These are phyloP conservation scores for Fusarium robinianum DNA, from an alignment of 2,329 filamentous ascomycete genomes.

Conservation along the genomic window DNA sequence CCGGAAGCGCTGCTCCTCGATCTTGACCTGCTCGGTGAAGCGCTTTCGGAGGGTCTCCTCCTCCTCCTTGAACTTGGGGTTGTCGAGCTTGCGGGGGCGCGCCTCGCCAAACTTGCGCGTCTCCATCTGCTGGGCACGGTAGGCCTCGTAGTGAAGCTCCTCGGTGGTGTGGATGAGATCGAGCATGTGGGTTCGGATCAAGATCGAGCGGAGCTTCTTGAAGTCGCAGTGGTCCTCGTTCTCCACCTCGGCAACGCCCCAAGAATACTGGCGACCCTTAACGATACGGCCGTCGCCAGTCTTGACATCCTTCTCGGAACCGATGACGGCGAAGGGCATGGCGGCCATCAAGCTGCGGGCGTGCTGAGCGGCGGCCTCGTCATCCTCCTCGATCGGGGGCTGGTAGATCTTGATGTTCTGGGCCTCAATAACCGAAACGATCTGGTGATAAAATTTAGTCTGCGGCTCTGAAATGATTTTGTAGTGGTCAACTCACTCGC, in stretches of 20 bases:
- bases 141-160: slow-evolving; percentile 98
- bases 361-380: slow-evolving; percentile 93
- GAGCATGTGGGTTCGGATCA: slow-evolving; percentile 99
- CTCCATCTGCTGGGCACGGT: slow-evolving; percentile 99
- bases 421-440: slow-evolving; percentile 92
- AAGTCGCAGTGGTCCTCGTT: slow-evolving; percentile 99
- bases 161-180: slow-evolving; percentile 99
- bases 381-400: slow-evolving; percentile 96
- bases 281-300: slow-evolving; percentile 93
- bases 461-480: background rate
- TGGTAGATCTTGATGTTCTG: slow-evolving; percentile 99
- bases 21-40: slow-evolving; percentile 99
- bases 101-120: slow-evolving; percentile 99
- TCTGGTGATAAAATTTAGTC: slow-evolving; percentile 57
- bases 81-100: slow-evolving; percentile 95
- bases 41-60: slow-evolving; percentile 98
- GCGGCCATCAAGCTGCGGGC: slow-evolving; percentile 92
- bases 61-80: slow-evolving; percentile 99
- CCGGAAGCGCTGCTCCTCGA: slow-evolving; percentile 98
- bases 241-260: slow-evolving; percentile 99
- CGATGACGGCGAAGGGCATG: slow-evolving; percentile 98
- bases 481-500: slow-evolving; percentile 64
- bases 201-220: slow-evolving; percentile 98
- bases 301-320: slow-evolving; percentile 99
- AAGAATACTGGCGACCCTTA: slow-evolving; percentile 98